Evolutionary conservation across 2,329 filamentous ascomycete species (phyloP), one percentile per base, ranked within the genome.

Genomic region (Phialophora verrucosa): DNA sequence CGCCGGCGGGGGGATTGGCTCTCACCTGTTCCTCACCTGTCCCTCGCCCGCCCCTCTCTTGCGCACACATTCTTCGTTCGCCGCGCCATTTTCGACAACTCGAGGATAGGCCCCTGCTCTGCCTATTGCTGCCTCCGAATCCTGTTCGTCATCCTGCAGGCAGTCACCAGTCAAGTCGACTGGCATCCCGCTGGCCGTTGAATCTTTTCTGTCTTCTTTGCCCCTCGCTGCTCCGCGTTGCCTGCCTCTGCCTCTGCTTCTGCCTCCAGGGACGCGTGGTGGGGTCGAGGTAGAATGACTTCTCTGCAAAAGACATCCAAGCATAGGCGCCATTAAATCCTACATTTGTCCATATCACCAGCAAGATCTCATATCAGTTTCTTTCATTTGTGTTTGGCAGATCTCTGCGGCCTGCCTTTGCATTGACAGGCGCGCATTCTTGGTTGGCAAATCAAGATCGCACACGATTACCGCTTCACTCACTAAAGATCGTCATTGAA

Each of bases 91-190:
- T 60, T 65, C 49, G 50, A 56, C 57, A 29, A 17, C 55, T 44
- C 31, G 31, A 20, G 53, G 49, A 23, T 10, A 12, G 49, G 49
- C 49, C 49, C 49, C 49, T 51, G 49, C 49, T 55, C 29, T 55
- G 29, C 53, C 53, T 55, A 32, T 38, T 66, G 55, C 55, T 60
- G 35, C 55, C 62, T 60, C 59, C 63, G 55, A 56, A 57, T 61
- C 47, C 50, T 57, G 56, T 57, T 68, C 66, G 66, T 68, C 66
- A 68, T 64, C n/a, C 56, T 32, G 66, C 66, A 63, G 59, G 44
- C 51, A 14, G 44, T 62, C 63, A 61, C 27, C 57, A 53, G 23
- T 47, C 62, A 63, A 57, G 31, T 35, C 44, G 31, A 57, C 61
- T 61, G 47, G 55, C 64, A 66, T 58, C 54, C 51, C 25, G 49